Percentiles rank a stretch among this genome's conserved stretches.
phyloP scores from a whole-genome alignment of 805 yeast species.

The Zygoascus bituminiphila region DNA sequence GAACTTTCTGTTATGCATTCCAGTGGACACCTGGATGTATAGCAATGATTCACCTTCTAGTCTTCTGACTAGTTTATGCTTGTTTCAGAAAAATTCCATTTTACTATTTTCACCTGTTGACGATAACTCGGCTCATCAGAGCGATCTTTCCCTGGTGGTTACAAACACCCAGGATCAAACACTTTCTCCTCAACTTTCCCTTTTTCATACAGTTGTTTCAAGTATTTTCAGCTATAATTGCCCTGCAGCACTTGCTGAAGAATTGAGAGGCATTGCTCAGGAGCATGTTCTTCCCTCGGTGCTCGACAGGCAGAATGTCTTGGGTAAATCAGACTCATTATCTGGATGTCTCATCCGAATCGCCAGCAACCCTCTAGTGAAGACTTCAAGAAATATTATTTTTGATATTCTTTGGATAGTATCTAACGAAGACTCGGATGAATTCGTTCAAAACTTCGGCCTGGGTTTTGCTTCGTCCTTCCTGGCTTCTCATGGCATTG shows the following conservation, averaged over 20 bases:
- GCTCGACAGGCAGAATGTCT: constrained; percentile 18
- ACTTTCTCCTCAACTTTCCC: constrained; percentile 9
- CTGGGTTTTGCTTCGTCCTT: constrained; percentile 25
- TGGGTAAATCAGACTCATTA: constrained; percentile 18
- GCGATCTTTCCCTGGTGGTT: constrained; percentile 5
- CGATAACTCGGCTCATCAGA: constrained; percentile 1
- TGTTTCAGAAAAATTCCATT: background rate
- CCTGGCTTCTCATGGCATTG: constrained; percentile 15
- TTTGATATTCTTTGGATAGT: constrained; percentile 20
- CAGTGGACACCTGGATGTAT: constrained; percentile 3
- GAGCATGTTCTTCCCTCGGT: constrained; percentile 12
- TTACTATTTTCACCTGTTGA: constrained; percentile 4
- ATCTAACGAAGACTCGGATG: constrained; percentile 15
- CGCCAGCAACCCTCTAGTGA: constrained; percentile 14
- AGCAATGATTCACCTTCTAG: background rate
- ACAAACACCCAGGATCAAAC: constrained; percentile 8
- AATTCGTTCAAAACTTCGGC: constrained; percentile 22
- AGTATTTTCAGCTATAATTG: constrained; percentile 4
- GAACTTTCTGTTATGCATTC: constrained; percentile 11
- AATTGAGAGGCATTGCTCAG: background rate
- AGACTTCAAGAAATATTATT: constrained; percentile 14
- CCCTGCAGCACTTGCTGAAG: background rate
- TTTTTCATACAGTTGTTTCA: constrained; percentile 7
- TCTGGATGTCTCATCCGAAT: constrained; percentile 18
- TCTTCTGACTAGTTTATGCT: background rate